Base-by-base conservation (phyloP, 768 basidiomycete species). In the Lactarius tabidus region DNA sequence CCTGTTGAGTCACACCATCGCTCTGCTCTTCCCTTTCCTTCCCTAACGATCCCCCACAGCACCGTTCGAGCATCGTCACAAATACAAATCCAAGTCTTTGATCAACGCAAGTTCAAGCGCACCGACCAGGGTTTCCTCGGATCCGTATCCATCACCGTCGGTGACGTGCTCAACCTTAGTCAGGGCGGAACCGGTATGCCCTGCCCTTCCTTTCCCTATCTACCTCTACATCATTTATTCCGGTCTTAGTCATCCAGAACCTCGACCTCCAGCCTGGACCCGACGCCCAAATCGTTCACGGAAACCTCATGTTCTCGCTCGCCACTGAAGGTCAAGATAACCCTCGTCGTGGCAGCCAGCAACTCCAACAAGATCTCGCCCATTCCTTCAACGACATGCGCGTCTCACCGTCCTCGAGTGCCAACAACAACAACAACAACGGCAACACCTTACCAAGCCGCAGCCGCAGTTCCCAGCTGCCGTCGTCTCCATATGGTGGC, bases 91-190 rank as follows among this genome's bases (percentile, higher is more conserved):
- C 92, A 95, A 77, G 85, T 96, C 65, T 94, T 95, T 73, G 94
- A 96, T 80, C 88, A 93, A 76, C 84, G 85, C 73, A 93, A 91
- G 75, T 94, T 91, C 78, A 93, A 84, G 78, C 87, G 86, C 75
- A 85, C 87, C 70, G 93, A 95, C 74, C 93, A 95, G 79, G 93
- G 78, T 10, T 82, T 79, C 74, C 74, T 82, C 35, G 82, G 82
- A 57, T 78, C 80, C 26, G 79, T 82, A 74, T 80, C 80, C 60
- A 69, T 82, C 69, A 77, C 75, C 45, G 75, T 80, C 26, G 70
- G 75, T 33, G 76, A 79, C 64, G 75, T 80, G 2, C 69, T 80
- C 56, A 77, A 78, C 67, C 72, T 78, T 63, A 76, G 74, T 57
- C 68, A 77, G 15, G 75, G 77, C 41, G 74, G 75, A 48, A 63